Percentiles rank a stretch among this genome's conserved stretches.
These are phyloP conservation scores for Pulveroboletus sp. DNA, from an alignment of 768 basidiomycete species.

Conservation along the genomic window DNA sequence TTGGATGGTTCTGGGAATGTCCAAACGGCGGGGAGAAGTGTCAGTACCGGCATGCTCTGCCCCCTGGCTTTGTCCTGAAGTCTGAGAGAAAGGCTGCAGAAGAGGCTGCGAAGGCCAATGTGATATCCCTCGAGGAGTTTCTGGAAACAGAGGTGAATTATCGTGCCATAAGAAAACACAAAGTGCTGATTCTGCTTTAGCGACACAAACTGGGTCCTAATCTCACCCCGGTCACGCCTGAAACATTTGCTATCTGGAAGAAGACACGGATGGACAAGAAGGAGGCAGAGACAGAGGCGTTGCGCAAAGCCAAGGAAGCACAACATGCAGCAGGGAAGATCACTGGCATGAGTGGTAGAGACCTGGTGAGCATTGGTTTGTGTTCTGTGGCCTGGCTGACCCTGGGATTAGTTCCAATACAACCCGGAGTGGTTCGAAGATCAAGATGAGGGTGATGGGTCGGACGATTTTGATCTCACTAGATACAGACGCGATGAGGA, in stretches of 20 bases:
- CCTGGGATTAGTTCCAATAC: slow-evolving; percentile 77
- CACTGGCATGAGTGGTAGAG: slow-evolving; percentile 92
- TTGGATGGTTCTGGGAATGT: slow-evolving; percentile 97
- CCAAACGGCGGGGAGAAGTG: slow-evolving; percentile 80
- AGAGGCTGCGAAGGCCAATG: slow-evolving; percentile 85
- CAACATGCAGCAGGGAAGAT: slow-evolving; percentile 87
- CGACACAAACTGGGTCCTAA: slow-evolving; percentile 91
- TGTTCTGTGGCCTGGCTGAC: slow-evolving; percentile 2
- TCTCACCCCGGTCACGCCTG: slow-evolving; percentile 90
- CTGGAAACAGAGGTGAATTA: slow-evolving; percentile 88
- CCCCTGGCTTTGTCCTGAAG: slow-evolving; percentile 94
- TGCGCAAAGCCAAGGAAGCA: slow-evolving; percentile 77
- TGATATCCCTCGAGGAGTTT: slow-evolving; percentile 95
- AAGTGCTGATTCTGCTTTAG: slow-evolving; percentile 37
- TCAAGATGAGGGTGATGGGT: slow-evolving; percentile 46
- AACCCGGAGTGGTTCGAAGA: slow-evolving; percentile 94
- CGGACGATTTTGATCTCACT: slow-evolving; percentile 55
- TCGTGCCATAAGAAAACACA: neutral
- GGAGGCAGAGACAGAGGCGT: slow-evolving; percentile 78
- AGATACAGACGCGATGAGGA: slow-evolving; percentile 51
- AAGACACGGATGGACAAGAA: slow-evolving; percentile 95
- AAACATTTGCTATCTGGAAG: slow-evolving; percentile 94
- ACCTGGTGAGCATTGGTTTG: slow-evolving; percentile 59
- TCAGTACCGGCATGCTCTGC: slow-evolving; percentile 93
- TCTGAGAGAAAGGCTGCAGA: slow-evolving; percentile 90